phyloP scores from a whole-genome alignment of 306 rosid species.

The Carpinus fangiana region DNA sequence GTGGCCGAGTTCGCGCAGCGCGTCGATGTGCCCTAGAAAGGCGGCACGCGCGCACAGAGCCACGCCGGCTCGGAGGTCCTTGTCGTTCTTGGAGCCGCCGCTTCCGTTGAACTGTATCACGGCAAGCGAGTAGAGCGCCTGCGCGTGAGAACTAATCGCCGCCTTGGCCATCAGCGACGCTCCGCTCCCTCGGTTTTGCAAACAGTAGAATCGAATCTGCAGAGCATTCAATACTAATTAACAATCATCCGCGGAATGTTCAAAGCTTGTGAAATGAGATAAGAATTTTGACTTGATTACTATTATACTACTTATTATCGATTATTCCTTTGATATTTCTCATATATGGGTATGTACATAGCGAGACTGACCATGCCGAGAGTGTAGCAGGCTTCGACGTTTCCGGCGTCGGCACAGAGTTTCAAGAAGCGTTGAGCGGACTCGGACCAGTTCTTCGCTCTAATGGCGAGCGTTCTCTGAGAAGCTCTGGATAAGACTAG shows the following conservation, averaged over 20 bases:
- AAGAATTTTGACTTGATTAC: not conserved
- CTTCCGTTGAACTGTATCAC: conserved; percentile 97
- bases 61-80: conserved; percentile 84
- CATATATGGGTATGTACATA: not conserved
- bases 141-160: conserved; percentile 87
- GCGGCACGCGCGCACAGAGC: conserved; percentile 93
- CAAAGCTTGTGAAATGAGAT: not conserved
- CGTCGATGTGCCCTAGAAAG: conserved; percentile 86
- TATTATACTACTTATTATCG: not conserved
- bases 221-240: not conserved
- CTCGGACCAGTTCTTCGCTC: conserved; percentile 71
- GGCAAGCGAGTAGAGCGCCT: conserved; percentile 76
- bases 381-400: conserved; percentile 81
- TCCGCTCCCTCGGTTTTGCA: conserved; percentile 76
- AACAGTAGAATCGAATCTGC: conserved; percentile 93
- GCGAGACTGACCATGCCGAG: conserved; percentile 81
- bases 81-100: conserved; percentile 82
- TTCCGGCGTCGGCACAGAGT: conserved; percentile 85
- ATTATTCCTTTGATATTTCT: not conserved
- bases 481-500: conserved; percentile 62
- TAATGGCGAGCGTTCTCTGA: conserved; percentile 48
- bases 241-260: not conserved
- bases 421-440: conserved; percentile 77
- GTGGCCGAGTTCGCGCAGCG: conserved; percentile 86
- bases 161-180: conserved; percentile 88